Evolutionary conservation across 306 rosid species (phyloP), one percentile per base, ranked within the genome.

Genomic region (Prunus davidiana): DNA sequence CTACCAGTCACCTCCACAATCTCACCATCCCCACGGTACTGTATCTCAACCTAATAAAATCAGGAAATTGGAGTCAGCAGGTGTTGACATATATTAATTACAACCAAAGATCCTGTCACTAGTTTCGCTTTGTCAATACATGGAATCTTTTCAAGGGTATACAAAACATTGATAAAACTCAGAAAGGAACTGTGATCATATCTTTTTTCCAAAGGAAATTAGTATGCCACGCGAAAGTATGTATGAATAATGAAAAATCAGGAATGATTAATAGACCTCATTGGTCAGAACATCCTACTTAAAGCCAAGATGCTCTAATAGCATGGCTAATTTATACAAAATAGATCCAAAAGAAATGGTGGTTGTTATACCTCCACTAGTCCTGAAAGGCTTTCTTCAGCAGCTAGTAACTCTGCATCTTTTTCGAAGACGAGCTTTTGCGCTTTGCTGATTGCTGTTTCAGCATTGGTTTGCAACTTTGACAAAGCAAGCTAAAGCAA

Each of bases 1-100:
- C 97, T 92, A 72, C 98, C 97, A 3, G 97, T 83, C 71, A 95
- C 91, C 87, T 95, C 98, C 75, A 95, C 97, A 69, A 64, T 80
- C 76, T 88, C 91, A 79, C 89, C 98, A 47, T 90, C 91, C 22
- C 97, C 87, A 52, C 60, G 55, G 72, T 86, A 95, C 34, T 88
- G 90, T 74, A 95, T 65, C 80, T 81, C 76, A 78, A 92, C 93
- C 98, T 95, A 87, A 70, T 76, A 84, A 80, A 78, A 79, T 52
- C 58, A 72, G 52, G 68, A 46, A 63, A 63, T 47, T 47, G 83
- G 64, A 64, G 63, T 84, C 79, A 83, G 74, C 78, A 76, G 71
- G 73, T 62, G 41, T 54, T 7, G 9, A 69, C 64, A 61, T 5
- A 20, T n/a, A 32, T 20, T 41, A n/a, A 43, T 65, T 64, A 8